Conservation (phyloP, 2,329 filamentous ascomycete genomes). For the Penicillium sp. region DNA sequence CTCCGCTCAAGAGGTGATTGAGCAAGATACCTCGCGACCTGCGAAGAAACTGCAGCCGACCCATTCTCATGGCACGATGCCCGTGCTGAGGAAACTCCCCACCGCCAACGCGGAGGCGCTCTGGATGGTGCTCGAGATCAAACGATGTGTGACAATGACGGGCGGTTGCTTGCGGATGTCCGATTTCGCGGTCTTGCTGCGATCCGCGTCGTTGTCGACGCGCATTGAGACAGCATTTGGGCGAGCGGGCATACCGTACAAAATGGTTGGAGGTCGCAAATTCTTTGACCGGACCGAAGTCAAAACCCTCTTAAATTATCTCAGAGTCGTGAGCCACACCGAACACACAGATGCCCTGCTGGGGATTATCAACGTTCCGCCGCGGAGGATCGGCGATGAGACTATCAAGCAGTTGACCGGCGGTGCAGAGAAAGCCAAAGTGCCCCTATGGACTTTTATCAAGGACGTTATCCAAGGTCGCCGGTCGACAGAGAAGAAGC, state of each 20-base stretch:
- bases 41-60: conserved; percentile 76
- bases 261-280: conserved; percentile 84
- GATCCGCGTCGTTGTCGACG: conserved; percentile 76
- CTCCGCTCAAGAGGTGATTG: conserved; percentile 78
- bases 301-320: conserved; percentile 81
- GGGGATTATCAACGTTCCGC: conserved; percentile 79
- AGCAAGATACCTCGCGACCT: conserved; percentile 80
- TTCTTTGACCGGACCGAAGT: conserved; percentile 93
- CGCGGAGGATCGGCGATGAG: conserved; percentile 73
- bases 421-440: conserved; percentile 67
- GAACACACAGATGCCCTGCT: conserved; percentile 82
- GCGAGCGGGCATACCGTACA: conserved; percentile 78
- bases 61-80: conserved; percentile 73
- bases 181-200: conserved; percentile 83
- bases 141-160: conserved; percentile 65
- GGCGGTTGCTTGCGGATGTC: conserved; percentile 69
- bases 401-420: conserved; percentile 72
- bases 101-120: conserved; percentile 70
- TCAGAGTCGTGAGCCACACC: conserved; percentile 79
- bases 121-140: conserved; percentile 86
- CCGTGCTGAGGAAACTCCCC: conserved; percentile 73
- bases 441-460: conserved; percentile 74
- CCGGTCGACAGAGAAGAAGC: conserved; percentile 51
- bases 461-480: conserved; percentile 57
- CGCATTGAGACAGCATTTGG: conserved; percentile 82